Conservation (phyloP, 441 rosid species). For the Gossypium gossypioides region DNA sequence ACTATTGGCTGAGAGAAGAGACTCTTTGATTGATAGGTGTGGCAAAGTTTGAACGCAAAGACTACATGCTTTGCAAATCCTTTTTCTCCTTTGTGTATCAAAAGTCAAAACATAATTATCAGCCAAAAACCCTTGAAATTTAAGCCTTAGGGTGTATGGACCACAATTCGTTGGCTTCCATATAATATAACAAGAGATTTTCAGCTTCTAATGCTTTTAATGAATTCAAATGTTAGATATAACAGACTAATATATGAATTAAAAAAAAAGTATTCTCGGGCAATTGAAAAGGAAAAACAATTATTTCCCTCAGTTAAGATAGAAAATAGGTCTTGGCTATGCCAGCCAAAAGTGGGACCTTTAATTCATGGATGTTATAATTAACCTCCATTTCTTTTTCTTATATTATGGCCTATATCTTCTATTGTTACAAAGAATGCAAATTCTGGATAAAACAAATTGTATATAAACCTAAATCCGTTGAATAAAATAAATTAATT, state of each 20-base stretch:
- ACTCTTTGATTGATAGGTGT: background rate
- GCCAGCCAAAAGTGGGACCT: slow-evolving; percentile 1
- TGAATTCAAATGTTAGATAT: background rate
- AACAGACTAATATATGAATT: background rate
- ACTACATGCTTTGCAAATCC: background rate
- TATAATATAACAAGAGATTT: background rate
- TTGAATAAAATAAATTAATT: no score
- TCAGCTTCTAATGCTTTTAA: background rate
- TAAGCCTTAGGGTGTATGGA: background rate
- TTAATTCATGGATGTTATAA: background rate
- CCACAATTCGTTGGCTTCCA: slow-evolving; percentile 1
- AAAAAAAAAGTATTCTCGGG: background rate
- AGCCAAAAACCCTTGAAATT: background rate
- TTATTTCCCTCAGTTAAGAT: no score
- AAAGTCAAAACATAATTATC: background rate
- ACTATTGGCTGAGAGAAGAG: background rate
- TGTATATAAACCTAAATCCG: no score
- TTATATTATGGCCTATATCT: background rate
- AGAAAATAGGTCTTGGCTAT: background rate
- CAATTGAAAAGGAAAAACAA: background rate
- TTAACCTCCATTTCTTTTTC: background rate
- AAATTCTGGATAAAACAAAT: no score
- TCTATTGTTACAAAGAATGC: background rate
- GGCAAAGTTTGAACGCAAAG: background rate
- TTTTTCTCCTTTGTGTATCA: background rate